A percentile compares a stretch with the other conserved stretches of the same genome.
Evolutionary conservation across 768 basidiomycete species (phyloP).

Genomic region (Collybiopsis luxurians): DNA sequence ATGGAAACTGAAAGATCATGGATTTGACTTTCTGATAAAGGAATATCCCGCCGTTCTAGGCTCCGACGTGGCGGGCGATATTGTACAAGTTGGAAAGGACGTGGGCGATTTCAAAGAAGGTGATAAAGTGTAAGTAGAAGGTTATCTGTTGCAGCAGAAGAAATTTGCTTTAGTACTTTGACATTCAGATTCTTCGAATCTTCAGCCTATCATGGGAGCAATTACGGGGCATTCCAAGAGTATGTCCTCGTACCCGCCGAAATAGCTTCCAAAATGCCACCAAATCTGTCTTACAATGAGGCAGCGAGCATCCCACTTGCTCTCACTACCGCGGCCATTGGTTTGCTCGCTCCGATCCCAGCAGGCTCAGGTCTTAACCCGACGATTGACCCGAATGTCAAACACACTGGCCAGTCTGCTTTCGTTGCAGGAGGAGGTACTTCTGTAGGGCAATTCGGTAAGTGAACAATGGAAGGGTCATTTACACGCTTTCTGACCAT

Average conservation of each 20-base stretch:
- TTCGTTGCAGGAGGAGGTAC: conserved; percentile 47
- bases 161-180: background rate
- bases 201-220: background rate
- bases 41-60: conserved; percentile 46
- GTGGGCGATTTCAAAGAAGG: conserved; percentile 47
- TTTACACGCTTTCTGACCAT: background rate
- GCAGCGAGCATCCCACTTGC: conserved; percentile 48
- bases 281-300: conserved; percentile 42
- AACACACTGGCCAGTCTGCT: conserved; percentile 41
- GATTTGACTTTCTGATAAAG: conserved; percentile 25
- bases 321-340: conserved; percentile 45
- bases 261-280: conserved; percentile 36
- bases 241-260: too few species aligned
- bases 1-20: conserved; percentile 28
- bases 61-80: conserved; percentile 48
- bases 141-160: background rate
- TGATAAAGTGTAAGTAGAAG: conserved; percentile 45
- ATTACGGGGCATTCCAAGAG: too few species aligned
- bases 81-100: conserved; percentile 48
- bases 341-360: conserved; percentile 38
- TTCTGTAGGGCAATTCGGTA: conserved; percentile 51
- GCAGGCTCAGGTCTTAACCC: conserved; percentile 40
- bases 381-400: conserved; percentile 35
- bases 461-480: too few species aligned
- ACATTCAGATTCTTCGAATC: conserved; percentile 39